These are phyloP conservation scores for Mycena polygramma DNA, from an alignment of 768 basidiomycete species.

Conservation along the genomic window DNA sequence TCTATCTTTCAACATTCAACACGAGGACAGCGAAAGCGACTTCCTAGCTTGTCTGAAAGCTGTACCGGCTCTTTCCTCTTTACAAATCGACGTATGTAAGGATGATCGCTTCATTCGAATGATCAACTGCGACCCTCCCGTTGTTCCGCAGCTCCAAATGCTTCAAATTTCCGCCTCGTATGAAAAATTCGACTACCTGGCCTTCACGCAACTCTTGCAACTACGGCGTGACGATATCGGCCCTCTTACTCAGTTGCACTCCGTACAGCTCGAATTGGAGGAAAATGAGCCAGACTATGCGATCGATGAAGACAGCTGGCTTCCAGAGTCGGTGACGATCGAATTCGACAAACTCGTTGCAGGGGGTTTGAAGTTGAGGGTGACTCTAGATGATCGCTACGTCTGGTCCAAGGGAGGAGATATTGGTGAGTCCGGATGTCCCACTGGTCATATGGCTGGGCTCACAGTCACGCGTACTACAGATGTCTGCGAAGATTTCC, in stretches of 20 bases:
- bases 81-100: background rate
- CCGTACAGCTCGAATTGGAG: conserved; percentile 1
- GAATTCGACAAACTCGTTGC: conserved; percentile 14
- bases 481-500: too few relatives aligned
- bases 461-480: too few relatives aligned
- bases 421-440: background rate
- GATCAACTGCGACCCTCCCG: conserved; percentile 5
- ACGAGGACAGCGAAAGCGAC: too few relatives aligned
- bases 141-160: conserved; percentile 12
- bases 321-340: conserved; percentile 9
- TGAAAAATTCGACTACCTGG: conserved; percentile 5
- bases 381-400: background rate
- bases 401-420: conserved; percentile 8
- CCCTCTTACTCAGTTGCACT: background rate
- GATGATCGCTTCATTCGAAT: background rate
- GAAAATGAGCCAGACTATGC: background rate
- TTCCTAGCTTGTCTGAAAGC: too few relatives aligned
- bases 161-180: conserved; percentile 3
- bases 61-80: too few relatives aligned
- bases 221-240: background rate
- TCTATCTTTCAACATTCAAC: too few relatives aligned
- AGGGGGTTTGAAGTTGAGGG: conserved; percentile 5
- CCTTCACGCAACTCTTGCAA: conserved; percentile 15
- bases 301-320: conserved; percentile 5
- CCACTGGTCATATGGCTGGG: too few relatives aligned